Evolutionary conservation across 139 green algal genomes (phyloP).

Genomic region (Choricystis sp.): DNA sequence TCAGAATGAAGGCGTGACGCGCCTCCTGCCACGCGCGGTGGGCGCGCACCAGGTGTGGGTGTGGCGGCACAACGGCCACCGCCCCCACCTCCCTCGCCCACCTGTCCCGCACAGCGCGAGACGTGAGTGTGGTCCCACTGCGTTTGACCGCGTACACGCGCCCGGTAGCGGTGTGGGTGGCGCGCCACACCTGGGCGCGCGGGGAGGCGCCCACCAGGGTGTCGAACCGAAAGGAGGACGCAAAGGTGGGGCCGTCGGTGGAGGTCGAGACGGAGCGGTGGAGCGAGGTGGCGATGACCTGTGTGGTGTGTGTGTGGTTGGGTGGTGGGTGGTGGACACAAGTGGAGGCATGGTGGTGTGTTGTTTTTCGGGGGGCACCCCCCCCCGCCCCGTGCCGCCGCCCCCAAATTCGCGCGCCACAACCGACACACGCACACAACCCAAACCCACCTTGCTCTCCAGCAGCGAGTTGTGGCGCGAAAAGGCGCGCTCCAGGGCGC

Average conservation of each 20-base stretch:
- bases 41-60: constrained; percentile 72
- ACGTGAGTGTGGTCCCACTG: neutral
- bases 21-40: constrained; percentile 48
- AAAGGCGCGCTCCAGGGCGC: too few relatives aligned
- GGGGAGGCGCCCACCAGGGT: neutral
- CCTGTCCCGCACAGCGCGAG: too few relatives aligned
- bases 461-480: too few relatives aligned
- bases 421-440: too few relatives aligned
- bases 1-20: constrained; percentile 69
- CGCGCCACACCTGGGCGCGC: neutral
- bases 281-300: too few relatives aligned
- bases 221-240: neutral
- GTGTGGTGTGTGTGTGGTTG: too few relatives aligned
- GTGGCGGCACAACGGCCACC: constrained; percentile 43
- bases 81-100: constrained; percentile 52
- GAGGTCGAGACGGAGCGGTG: too few relatives aligned
- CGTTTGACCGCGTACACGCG: neutral
- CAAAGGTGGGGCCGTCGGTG: too few relatives aligned
- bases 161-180: neutral
- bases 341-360: neutral
- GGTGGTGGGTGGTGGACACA: neutral
- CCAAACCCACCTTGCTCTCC: too few relatives aligned
- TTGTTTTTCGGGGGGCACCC: too few relatives aligned
- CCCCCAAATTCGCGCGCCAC: too few relatives aligned
- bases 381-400: too few relatives aligned